Evolutionary conservation across 352 stramenopile species (phyloP).

Genomic region (Phytophthora foliorum): DNA sequence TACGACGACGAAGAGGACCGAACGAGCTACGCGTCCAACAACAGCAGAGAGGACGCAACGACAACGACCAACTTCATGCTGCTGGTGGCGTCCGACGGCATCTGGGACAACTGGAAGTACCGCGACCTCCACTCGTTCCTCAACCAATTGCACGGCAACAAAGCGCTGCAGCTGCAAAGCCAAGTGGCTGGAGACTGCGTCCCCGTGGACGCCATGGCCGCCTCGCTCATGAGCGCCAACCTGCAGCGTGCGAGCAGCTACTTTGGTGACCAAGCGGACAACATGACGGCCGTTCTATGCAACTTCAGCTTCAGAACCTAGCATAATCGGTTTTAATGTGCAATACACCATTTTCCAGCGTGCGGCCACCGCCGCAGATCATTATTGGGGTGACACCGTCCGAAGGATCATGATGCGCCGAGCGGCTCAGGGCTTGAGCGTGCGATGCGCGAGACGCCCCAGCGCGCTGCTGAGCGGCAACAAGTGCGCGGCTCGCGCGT

Average conservation of each 20-base stretch:
- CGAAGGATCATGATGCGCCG: slow-evolving; percentile 33
- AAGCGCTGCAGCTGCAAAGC: slow-evolving; percentile 15
- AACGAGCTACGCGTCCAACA: slow-evolving; percentile 7
- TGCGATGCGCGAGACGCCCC: slow-evolving; percentile 17
- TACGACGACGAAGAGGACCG: slow-evolving; percentile 20
- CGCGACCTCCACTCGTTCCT: slow-evolving; percentile 71
- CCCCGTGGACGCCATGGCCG: slow-evolving; percentile 41
- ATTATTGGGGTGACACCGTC: not conserved
- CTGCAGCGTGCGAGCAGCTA: slow-evolving; percentile 61
- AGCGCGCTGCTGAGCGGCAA: slow-evolving; percentile 11
- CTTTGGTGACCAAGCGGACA: slow-evolving; percentile 90
- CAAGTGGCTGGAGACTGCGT: slow-evolving; percentile 1
- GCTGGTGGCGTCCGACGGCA: slow-evolving; percentile 81
- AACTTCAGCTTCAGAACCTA: slow-evolving; percentile 31
- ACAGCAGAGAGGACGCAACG: slow-evolving; percentile 3
- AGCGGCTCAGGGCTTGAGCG: slow-evolving; percentile 16
- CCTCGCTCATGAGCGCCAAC: slow-evolving; percentile 72
- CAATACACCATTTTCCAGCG: not conserved
- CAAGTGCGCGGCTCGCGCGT: slow-evolving; percentile 9
- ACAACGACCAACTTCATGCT: slow-evolving; percentile 51
- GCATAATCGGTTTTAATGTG: not conserved
- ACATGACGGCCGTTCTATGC: slow-evolving; percentile 90
- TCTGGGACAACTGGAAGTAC: slow-evolving; percentile 94
- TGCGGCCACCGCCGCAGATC: slow-evolving; percentile 16
- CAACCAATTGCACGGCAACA: slow-evolving; percentile 17